Base-by-base conservation (phyloP, 2,329 filamentous ascomycete genomes). In the Trichoderma semiorbis region DNA sequence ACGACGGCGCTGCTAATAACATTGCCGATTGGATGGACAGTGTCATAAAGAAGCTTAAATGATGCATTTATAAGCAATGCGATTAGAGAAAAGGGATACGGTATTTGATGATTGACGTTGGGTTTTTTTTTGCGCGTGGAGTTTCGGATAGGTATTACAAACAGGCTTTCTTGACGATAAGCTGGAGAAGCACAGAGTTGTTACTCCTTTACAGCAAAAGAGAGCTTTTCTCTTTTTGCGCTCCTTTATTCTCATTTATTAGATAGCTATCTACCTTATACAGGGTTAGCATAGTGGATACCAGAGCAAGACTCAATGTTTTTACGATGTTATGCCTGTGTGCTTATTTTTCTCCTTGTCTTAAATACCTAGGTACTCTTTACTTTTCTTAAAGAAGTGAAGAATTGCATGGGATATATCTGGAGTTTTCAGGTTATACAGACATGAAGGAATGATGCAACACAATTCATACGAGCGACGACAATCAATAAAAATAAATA, bases 11-110 rank as follows among this genome's bases (percentile, higher is more conserved):
- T 10, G 71, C 76, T 43, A 77, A 74, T 70, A 72, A 76, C 36
- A 81, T 78, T 77, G 74, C 75, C 26, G 75, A 79, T 32, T 82
- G 80, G 80, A 74, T 73, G 61, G 53, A 71, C 7, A 71, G 32
- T 50, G 53, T 66, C 53, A 57, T 63, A 26, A 70, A 34, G 39
- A 60, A 55, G 58, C 39, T 69, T n/a, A 69, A 69, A 61, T 69
- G 7, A 69, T 32, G 57, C 21, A 5, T 53, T 16, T 62, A n/a
- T 53, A 50, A 26, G 66, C n/a, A 30, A 28, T 18, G 53, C 14
- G 32, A 47, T 28, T 36, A 62, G 32, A 30, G 18, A 53, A 60
- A 47, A 57, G 58, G 34, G 69, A 24, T 39, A 61, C n/a, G 60
- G 43, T 53, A 62, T 36, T 53, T 69, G 34, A 70, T 70, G 60